Evolutionary conservation across 2,329 filamentous ascomycete species (phyloP).

Genomic region (Clathrospora elynae): DNA sequence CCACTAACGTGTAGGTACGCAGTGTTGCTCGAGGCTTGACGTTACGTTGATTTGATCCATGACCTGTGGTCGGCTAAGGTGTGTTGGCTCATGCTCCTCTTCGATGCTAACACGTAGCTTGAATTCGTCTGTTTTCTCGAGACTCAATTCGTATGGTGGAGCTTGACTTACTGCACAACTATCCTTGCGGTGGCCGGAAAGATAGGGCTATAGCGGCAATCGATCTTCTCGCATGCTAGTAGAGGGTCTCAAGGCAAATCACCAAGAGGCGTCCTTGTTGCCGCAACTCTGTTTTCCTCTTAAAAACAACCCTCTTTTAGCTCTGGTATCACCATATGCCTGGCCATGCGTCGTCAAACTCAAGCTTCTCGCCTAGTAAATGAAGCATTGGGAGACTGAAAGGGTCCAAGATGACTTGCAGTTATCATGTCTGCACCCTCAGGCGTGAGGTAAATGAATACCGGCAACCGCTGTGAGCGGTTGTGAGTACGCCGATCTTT

Average conservation of each 20-base stretch:
- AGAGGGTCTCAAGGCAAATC: too few relatives aligned
- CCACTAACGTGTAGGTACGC: conserved; percentile 10
- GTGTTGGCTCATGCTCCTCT: not conserved
- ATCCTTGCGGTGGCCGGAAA: too few relatives aligned
- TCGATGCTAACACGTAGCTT: not conserved
- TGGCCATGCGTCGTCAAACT: conserved; percentile 10
- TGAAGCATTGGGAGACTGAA: conserved; percentile 20
- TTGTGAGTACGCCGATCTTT: conserved; percentile 10
- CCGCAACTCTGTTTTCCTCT: not conserved
- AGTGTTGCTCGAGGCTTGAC: not conserved
- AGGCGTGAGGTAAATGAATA: conserved; percentile 17
- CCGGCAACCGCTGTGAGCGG: conserved; percentile 10
- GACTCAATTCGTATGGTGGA: not conserved
- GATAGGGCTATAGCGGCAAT: too few relatives aligned
- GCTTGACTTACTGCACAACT: too few relatives aligned
- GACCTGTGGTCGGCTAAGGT: not conserved
- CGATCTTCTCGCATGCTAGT: too few relatives aligned
- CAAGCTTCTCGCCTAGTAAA: conserved; percentile 23
- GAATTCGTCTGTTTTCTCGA: not conserved
- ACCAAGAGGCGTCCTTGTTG: too few relatives aligned
- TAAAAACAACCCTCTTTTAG: not conserved
- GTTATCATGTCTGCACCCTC: conserved; percentile 2
- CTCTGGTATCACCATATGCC: not conserved
- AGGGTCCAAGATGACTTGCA: conserved; percentile 3
- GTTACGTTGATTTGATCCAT: not conserved